Percentiles rank a stretch among this genome's conserved stretches.
Conservation (phyloP, 441 rosid species). For the Mallotus japonicus region DNA sequence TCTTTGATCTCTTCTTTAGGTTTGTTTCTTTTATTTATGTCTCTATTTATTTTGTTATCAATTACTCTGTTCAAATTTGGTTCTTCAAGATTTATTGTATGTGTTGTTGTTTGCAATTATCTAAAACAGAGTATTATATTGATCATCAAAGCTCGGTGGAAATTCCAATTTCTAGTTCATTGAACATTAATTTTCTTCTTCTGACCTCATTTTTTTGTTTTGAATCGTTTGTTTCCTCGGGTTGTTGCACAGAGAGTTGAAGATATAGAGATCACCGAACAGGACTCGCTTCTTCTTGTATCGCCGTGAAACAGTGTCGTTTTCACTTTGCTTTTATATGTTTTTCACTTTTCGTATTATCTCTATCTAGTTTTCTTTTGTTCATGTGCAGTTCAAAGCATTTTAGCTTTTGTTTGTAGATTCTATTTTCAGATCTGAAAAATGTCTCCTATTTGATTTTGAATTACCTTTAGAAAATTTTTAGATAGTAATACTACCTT, state of each 20-base stretch:
- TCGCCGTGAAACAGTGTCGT: not conserved
- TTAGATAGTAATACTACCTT: not conserved
- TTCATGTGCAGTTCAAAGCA: too few relatives aligned
- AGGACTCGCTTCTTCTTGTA: slow-evolving; percentile 97
- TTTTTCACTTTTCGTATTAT: too few relatives aligned
- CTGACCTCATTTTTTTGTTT: not conserved
- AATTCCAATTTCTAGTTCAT: too few relatives aligned
- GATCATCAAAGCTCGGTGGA: not conserved
- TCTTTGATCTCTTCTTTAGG: too few relatives aligned
- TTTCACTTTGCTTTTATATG: too few relatives aligned
- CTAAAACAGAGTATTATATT: too few relatives aligned
- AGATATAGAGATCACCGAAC: slow-evolving; percentile 93
- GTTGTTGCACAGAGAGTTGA: slow-evolving; percentile 77
- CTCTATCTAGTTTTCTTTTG: too few relatives aligned
- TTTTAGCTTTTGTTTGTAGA: not conserved
- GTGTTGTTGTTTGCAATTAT: too few relatives aligned
- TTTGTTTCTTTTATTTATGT: slow-evolving; percentile 11
- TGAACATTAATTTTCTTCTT: not conserved
- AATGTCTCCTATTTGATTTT: too few relatives aligned
- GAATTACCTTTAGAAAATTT: not conserved
- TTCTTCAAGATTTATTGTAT: too few relatives aligned
- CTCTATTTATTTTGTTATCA: slow-evolving; percentile 4
- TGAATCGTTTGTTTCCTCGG: slow-evolving; percentile 31
- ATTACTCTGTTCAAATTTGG: slow-evolving; percentile 2
- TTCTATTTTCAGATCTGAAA: not conserved